These are phyloP conservation scores for Mortierella polycephala DNA, from an alignment of 371 early-diverging fungal genomes.

Conservation along the genomic window DNA sequence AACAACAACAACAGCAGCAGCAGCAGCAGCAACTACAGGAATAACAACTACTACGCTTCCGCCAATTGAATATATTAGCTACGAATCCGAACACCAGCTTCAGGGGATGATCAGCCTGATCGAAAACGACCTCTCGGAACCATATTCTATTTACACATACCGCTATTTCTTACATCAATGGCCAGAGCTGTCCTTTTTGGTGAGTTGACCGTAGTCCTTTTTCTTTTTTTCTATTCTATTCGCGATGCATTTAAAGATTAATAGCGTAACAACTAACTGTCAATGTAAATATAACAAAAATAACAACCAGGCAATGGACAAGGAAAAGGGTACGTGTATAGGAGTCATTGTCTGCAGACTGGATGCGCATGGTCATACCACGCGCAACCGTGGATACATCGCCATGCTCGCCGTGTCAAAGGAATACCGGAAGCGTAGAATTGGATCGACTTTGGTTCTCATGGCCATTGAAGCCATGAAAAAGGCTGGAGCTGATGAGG, in stretches of 20 bases:
- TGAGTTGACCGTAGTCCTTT: constrained; percentile 33
- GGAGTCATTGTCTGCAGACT: constrained; percentile 93
- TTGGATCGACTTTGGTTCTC: constrained; percentile 82
- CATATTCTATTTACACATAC: constrained; percentile 97
- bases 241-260: not conserved
- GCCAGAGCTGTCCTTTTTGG: constrained; percentile 88
- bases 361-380: constrained; percentile 75
- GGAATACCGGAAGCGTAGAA: constrained; percentile 80
- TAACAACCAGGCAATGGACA: constrained; percentile 66
- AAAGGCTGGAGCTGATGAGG: constrained; percentile 86
- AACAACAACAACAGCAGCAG: not conserved
- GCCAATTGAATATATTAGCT: constrained; percentile 65
- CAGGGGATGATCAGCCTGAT: constrained; percentile 82
- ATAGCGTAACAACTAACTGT: too few relatives aligned
- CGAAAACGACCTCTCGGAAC: constrained; percentile 93
- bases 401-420: constrained; percentile 95
- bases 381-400: constrained; percentile 86
- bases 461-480: constrained; percentile 82
- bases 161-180: constrained; percentile 95
- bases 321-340: constrained; percentile 63
- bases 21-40: not conserved
- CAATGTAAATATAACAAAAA: not conserved
- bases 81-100: constrained; percentile 76
- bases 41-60: constrained; percentile 13
- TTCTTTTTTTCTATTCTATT: not conserved